Percentiles rank a stretch among this genome's conserved stretches.
phyloP scores from a whole-genome alignment of 257 asterid genomes.

The Solanum sitiens region DNA sequence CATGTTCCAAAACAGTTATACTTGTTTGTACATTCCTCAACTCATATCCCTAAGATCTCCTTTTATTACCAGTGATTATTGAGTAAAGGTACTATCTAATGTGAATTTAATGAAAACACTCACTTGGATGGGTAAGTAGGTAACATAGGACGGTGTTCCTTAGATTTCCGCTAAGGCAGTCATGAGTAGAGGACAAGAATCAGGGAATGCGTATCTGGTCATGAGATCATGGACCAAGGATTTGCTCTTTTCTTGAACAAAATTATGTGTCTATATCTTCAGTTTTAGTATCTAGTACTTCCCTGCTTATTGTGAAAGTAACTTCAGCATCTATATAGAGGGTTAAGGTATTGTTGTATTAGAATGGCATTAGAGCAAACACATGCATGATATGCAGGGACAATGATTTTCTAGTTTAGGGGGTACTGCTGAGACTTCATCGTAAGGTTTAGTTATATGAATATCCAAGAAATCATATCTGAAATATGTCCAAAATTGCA shows the following conservation, averaged over 20 bases:
- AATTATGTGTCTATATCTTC: not conserved
- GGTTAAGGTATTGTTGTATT: not conserved
- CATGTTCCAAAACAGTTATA: slow-evolving; percentile 73
- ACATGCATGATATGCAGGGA: not conserved
- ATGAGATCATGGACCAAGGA: not conserved
- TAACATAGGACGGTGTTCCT: not conserved
- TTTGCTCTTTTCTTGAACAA: not conserved
- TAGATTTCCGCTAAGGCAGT: not conserved
- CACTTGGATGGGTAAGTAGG: not conserved
- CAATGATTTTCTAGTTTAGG: not conserved
- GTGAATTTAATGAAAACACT: not conserved
- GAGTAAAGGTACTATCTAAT: not conserved
- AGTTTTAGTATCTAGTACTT: not conserved
- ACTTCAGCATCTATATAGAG: not conserved
- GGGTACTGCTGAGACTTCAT: not conserved
- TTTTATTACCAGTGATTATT: not conserved
- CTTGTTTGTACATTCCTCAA: slow-evolving; percentile 90
- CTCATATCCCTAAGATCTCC: slow-evolving; percentile 14
- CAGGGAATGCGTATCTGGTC: not conserved
- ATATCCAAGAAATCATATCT: not conserved
- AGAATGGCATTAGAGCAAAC: not conserved
- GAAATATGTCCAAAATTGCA: not conserved
- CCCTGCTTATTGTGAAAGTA: not conserved
- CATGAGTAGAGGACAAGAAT: not conserved
- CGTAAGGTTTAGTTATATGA: not conserved